Base-by-base conservation (phyloP, 176 grass and related monocot genomes). In the Oropetium thomaeum region DNA sequence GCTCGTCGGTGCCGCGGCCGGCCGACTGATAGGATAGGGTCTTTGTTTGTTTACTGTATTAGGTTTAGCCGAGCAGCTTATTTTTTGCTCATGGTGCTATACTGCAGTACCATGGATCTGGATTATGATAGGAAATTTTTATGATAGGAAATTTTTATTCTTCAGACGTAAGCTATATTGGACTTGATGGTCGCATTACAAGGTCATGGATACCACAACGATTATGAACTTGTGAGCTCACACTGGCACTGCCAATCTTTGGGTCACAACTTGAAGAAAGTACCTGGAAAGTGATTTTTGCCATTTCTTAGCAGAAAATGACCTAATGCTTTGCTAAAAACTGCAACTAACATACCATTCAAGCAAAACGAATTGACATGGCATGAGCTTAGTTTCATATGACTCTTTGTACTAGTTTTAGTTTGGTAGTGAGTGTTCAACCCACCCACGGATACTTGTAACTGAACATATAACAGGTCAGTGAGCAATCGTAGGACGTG, bases 171-270 rank as follows among this genome's bases (percentile, higher is more conserved):
- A 78, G 85, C 25, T 51, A 30, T 48, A 30, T 48, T 83, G 85
- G 74, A 83, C 68, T 60, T 60, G 80, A 35, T 79, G 32, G 72
- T 49, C 47, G 42, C 80, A 79, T 74, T 80, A 69, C 74, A n/a
- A n/a, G n/a, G n/a, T n/a, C n/a, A 74, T 54, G 74, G 42, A 60
- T 38, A 60, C 53, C 10, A n/a, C 7, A 34, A 11, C 32, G 47
- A 30, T 72, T 59, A 67, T 83, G 16, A 43, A 74, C 49, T 10
- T 37, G 29, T 83, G 80, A 79, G 61, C 68, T 74, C 61, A 82
- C 39, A 58, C 13, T 51, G 66, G 25, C 31, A 28, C 13, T 51
- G 66, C 31, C 31, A 28, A 73, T 44, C 15, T 39, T 45, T 87
- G 79, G 79, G 48, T 22, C 66, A 66, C 79, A 58, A 78, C 51